Base-by-base conservation (phyloP, 2,329 filamentous ascomycete species). In the Coniochaeta sp. region DNA sequence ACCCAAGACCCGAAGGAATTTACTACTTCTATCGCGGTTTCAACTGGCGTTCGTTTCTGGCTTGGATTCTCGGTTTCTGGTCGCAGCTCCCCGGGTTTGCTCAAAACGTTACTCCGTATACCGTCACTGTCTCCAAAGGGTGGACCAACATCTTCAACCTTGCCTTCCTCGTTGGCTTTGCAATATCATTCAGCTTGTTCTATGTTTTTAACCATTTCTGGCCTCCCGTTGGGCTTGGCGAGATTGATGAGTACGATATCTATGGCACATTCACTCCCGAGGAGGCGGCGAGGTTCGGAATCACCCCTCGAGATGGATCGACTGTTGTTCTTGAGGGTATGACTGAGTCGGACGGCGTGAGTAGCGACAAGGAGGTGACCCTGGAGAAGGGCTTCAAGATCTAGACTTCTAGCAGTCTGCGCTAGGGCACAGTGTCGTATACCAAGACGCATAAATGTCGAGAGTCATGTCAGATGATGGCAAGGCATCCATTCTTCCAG, bases 51-150 rank as follows among this genome's bases (percentile, higher is more conserved):
- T 52, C 59, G n/a, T 64, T 59, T 12, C 56, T 58, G 14, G 62
- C 59, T 33, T 64, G 61, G 59, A 58, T 64, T 14, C 55, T 64
- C 19, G 62, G 59, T n/a, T 60, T 64, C 52, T 58, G 57, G 17
- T 60, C 61, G 3, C 54, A 58, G 22, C 44, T 64, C 19, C 57
- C 52, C 12, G 62, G 62, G n/a, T 59, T 64, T 34, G 59, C 59
- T 3, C 47, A 55, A n/a, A 54, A 34, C n/a, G 59, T 61, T 24
- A 59, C 57, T 34, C 56, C 61, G 5, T 36, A 58, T 4, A 62
- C 26, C 40, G 52, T 55, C 14, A 60, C 9, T 7, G 50, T 62
- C 57, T 52, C 58, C 8, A 57, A 58, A 16, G 61, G 61, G 1
- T 33, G 44, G n/a, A 60, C 59, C n/a, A 58, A 59, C 57, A 47